Base-by-base conservation (phyloP, 768 basidiomycete species). In the Naganishia vishniacii region DNA sequence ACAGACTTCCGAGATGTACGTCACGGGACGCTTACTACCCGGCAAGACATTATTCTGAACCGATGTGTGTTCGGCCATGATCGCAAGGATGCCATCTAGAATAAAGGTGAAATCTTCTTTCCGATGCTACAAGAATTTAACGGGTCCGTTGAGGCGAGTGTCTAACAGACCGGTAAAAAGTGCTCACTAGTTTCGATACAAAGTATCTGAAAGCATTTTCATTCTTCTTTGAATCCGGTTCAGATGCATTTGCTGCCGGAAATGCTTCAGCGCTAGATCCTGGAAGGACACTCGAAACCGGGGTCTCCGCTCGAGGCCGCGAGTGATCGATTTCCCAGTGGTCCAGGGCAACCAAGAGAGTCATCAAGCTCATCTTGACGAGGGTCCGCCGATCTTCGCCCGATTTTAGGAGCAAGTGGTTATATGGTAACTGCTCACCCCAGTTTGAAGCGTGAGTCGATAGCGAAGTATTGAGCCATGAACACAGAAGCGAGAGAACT, bases 401-500 rank as follows among this genome's bases (percentile, higher is more conserved):
- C n/a, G 86, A 86, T 72, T 91, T 92, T 72, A 69, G 88, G 18
- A 91, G 86, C 9, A 91, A 82, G 73, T 93, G 90, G 69, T 91
- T 91, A 74, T 92, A 93, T 0, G 90, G 91, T 28, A 91, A 77
- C 69, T 85, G 88, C 81, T 70, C 65, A 31, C 69, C 49, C 53
- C 77, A 46, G 45, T 66, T 53, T 48, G 67, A 32, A n/a, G 51
- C 12, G 60, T 70, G 61, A 15, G 60, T 32, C 6, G 71, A 68
- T n/a, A 79, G 74, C 0, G 85, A 84, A 11, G 90, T 94, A 74
- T 99, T 99, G 65, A 99, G 80, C 47, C 95, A 79, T 4, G 93
- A 97, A 77, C 94, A 99, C 8, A 99, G 79, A 28, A 97, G 80
- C 3, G 93, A 92, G 61, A 99, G 81, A n/a, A 93, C 86, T 70